Evolutionary conservation across 2,329 filamentous ascomycete genomes (phyloP), one percentile per base, ranked within the genome.

Genomic region (Hypoxylon sp.): DNA sequence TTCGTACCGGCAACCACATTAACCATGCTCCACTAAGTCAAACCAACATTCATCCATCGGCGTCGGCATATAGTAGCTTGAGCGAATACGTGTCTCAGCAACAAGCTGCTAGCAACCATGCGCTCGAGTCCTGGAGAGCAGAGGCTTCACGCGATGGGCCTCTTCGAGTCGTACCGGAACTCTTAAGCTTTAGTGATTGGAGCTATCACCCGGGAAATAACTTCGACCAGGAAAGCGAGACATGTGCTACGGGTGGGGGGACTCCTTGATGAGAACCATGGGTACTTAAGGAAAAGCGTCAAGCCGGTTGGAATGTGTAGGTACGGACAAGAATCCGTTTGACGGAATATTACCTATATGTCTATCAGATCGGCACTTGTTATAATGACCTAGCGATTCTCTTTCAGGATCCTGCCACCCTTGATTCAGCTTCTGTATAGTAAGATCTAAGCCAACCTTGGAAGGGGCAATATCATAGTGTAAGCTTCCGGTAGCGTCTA

Each of bases 71-170:
- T 38, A 11, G 6, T n/a, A 22, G 11, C 14, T n/a, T 65, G 3
- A 38, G 28, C 11, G 56, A 58, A 38, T 45, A 61, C 18, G 3
- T 51, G 14, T 22, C 49, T 22, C 46, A 52, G 42, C 55, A 67
- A 33, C 40, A 46, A 2, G 14, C 38, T 16, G 18, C 40, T 16
- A 5, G 11, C 4, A 58, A 54, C 28, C 30, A 56, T 32, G n/a
- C 61, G 5, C 33, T 65, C 6, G 38, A 59, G 26, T 1, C 3
- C 9, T 67, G 65, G 65, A 24, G 2, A n/a, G 26, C 53, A 6
- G 33, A 65, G 38, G 36, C 56, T 20, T n/a, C 38, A 16, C 12
- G 36, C 3, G 61, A 65, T 6, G 65, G 45, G 1, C 53, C 61
- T 38, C 36, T 65, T 20, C 44, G 14, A 14, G 2, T 65, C 14